Evolutionary conservation across 2,329 filamentous ascomycete genomes (phyloP).

Genomic region (Myriangium duriaei): DNA sequence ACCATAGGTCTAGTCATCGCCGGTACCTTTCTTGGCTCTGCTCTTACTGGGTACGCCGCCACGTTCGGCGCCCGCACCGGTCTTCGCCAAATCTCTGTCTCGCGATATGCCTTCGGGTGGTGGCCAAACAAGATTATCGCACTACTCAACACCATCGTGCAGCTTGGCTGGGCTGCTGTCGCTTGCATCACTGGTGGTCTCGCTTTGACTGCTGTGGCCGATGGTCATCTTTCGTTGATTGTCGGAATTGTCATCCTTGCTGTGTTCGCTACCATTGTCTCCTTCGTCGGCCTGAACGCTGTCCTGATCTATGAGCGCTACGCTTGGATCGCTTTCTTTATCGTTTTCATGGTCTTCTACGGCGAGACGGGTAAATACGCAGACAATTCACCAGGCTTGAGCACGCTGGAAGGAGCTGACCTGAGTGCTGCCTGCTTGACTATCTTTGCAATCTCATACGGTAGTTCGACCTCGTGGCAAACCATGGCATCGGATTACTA

Average conservation of each 20-base stretch:
- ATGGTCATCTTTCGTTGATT: slow-evolving; percentile 31
- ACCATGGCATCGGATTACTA: slow-evolving; percentile 33
- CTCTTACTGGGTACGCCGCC: slow-evolving; percentile 22
- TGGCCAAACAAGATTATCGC: slow-evolving; percentile 37
- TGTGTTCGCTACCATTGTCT: slow-evolving; percentile 25
- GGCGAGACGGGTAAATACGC: slow-evolving; percentile 34
- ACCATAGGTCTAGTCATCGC: slow-evolving; percentile 21
- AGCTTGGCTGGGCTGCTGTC: slow-evolving; percentile 31
- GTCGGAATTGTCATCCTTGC: slow-evolving; percentile 34
- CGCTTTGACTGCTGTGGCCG: slow-evolving; percentile 29
- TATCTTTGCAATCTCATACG: slow-evolving; percentile 26
- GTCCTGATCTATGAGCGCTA: slow-evolving; percentile 38
- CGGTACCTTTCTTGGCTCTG: slow-evolving; percentile 21
- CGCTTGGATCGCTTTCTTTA: slow-evolving; percentile 36
- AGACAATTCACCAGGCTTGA: slow-evolving; percentile 21
- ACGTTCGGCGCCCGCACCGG: slow-evolving; percentile 23
- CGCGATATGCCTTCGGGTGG: slow-evolving; percentile 39
- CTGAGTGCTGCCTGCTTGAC: slow-evolving; percentile 19
- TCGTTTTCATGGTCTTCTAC: slow-evolving; percentile 37
- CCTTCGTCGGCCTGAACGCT: slow-evolving; percentile 29
- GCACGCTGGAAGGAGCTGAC: slow-evolving; percentile 19
- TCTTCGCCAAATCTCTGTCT: slow-evolving; percentile 32
- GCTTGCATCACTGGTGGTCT: slow-evolving; percentile 32
- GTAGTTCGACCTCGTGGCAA: slow-evolving; percentile 28
- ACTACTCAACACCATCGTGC: slow-evolving; percentile 34